These are phyloP conservation scores for Colletotrichum falcatum DNA, from an alignment of 2,329 filamentous ascomycete species.

Conservation along the genomic window DNA sequence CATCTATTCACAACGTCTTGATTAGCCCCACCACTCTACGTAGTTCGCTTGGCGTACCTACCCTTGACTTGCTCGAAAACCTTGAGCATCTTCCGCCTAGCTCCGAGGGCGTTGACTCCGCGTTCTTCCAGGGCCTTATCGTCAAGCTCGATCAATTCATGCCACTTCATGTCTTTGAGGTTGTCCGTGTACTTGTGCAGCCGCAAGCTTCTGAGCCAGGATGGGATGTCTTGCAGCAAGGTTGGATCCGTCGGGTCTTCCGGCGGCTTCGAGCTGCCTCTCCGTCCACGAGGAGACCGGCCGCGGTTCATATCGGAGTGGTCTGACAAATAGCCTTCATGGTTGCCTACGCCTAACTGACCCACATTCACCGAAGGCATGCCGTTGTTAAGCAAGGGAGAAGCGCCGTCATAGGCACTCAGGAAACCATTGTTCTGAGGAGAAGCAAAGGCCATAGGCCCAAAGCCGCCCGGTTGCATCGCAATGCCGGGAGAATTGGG, in stretches of 20 bases:
- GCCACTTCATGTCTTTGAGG: constrained; percentile 97
- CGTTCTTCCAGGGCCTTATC: constrained; percentile 93
- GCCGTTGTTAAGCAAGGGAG: constrained; percentile 76
- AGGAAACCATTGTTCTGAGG: constrained; percentile 96
- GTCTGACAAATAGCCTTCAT: constrained; percentile 92
- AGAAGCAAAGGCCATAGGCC: constrained; percentile 79
- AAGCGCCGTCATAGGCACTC: constrained; percentile 83
- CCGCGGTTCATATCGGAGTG: constrained; percentile 92
- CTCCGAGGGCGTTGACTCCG: constrained; percentile 94
- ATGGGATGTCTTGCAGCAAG: constrained; percentile 93
- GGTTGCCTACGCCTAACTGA: constrained; percentile 76
- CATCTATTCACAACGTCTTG: constrained; percentile 19
- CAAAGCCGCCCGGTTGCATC: constrained; percentile 73
- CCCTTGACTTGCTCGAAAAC: constrained; percentile 97
- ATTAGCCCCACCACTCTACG: neutral
- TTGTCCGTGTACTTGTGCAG: constrained; percentile 99
- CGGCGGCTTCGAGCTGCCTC: constrained; percentile 96
- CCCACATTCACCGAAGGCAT: constrained; percentile 78
- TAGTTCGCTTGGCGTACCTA: constrained; percentile 49
- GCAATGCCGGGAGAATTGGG: constrained; percentile 90
- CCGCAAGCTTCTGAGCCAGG: constrained; percentile 93
- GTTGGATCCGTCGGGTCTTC: constrained; percentile 95
- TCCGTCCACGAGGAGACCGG: constrained; percentile 89
- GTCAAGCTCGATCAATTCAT: constrained; percentile 89
- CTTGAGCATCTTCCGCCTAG: constrained; percentile 97